Base-by-base conservation (phyloP, 2,329 filamentous ascomycete genomes). In the Zymoseptoria passerinii region DNA sequence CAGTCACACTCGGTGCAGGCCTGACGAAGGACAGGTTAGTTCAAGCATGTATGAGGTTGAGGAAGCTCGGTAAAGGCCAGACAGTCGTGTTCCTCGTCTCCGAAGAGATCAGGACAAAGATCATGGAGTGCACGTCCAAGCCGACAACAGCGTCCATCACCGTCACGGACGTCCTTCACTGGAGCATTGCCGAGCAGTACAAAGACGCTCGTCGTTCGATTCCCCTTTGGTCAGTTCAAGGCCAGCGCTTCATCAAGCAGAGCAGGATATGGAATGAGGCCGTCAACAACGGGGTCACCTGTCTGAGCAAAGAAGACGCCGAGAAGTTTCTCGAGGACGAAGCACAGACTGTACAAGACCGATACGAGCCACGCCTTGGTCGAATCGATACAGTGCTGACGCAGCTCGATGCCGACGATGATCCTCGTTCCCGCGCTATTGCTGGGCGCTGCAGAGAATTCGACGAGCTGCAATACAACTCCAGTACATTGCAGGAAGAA, bases 21-120 rank as follows among this genome's bases (percentile, higher is more conserved):
- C 63, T 90, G 1, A 86, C 83, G 0, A 92, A 91, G 61, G 88
- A 92, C 60, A 75, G 80, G 13, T 68, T 90, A 0, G 82, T 85
- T 0, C 87, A 91, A 79, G 35, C 85, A 0, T 87, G 85, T 59
- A 89, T 88, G 84, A 72, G 87, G n/a, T 83, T 90, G 81, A 72
- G 87, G 8, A 82, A 85, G 59, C 76, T 92, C 0, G 87, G 85
- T 0, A 73, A 82, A 2, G 85, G 85, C 0, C 87, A 91, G 63
- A 83, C 82, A 0, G 79, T 90, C 0, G 73, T 81, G 0, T 89
- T 89, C 54, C 82, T 79, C 56, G 71, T 84, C 0, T 78, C 83
- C 0, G 66, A 75, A 0, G 87, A 90, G 58, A 83, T 89, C 3
- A 72, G 80, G 9, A 70, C 67, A 0, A 82, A 81, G 58, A 84